phyloP scores from a whole-genome alignment of 2,329 filamentous ascomycete genomes.

The Fusarium coicis region DNA sequence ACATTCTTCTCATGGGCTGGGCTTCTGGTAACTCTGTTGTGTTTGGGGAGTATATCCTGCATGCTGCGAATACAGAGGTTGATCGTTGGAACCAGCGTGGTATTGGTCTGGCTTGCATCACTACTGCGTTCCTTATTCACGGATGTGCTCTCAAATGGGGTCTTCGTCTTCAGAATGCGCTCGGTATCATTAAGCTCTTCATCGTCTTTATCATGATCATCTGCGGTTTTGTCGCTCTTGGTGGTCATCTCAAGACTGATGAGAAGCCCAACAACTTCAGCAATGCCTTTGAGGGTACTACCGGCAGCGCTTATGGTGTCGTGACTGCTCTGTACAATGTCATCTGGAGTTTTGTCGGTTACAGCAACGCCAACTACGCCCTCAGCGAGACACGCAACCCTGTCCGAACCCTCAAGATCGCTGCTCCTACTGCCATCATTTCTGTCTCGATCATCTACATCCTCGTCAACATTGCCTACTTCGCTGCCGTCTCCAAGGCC shows the following conservation, averaged over 20 bases:
- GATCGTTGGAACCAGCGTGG: constrained; percentile 74
- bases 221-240: constrained; percentile 69
- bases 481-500: constrained; percentile 65
- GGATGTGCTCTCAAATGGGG: constrained; percentile 73
- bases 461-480: constrained; percentile 75
- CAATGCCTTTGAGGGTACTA: constrained; percentile 73
- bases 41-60: constrained; percentile 76
- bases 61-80: constrained; percentile 71
- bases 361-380: constrained; percentile 75
- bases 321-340: constrained; percentile 79
- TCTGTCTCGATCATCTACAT: constrained; percentile 72
- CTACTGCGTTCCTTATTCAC: constrained; percentile 72
- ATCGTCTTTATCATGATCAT: constrained; percentile 74
- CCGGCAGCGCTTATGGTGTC: constrained; percentile 71
- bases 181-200: constrained; percentile 73
- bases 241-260: constrained; percentile 68
- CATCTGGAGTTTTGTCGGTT: constrained; percentile 76
- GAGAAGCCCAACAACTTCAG: constrained; percentile 70
- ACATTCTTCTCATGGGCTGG: constrained; percentile 73
- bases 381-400: constrained; percentile 74
- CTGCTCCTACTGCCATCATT: constrained; percentile 69
- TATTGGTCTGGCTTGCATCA: constrained; percentile 74
- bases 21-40: constrained; percentile 74
- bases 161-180: constrained; percentile 72
- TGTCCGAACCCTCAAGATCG: constrained; percentile 71